Base-by-base conservation (phyloP, 768 basidiomycete species). In the Mrakia hoshinonis region DNA sequence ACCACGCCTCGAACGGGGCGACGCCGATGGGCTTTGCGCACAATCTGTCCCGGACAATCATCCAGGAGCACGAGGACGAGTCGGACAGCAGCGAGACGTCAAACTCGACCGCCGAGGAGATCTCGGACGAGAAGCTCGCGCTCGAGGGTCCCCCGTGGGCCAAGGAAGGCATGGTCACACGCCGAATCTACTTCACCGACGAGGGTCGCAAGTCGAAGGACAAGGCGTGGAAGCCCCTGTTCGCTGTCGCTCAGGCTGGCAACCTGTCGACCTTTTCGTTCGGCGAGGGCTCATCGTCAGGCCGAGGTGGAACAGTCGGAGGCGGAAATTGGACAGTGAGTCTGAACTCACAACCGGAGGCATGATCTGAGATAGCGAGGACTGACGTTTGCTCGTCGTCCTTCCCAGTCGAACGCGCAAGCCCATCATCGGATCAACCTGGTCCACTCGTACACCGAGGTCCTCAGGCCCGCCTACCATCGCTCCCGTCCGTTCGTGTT, bases 251-350 rank as follows among this genome's bases (percentile, higher is more conserved):
- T 36, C 90, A 92, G 74, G 90, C 89, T 75, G 96, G 96, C 66
- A 90, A 95, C 79, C 81, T 99, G 36, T 90, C 87, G 79, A 96
- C 96, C 92, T 98, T 98, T 77, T 87, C 85, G 15, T 99, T 99
- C 81, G 95, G 92, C 61, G 88, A 88, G 39, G 81, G 85, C 70
- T 58, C n/a, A 58, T 70, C 72, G 18, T 73, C 43, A 24, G 69
- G 67, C 11, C 67, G 70, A 3, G 86, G 85, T 1, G 81, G 82
- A n/a, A 86, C 85, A 43, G 83, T 97, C 72, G 96, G 96, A 12
- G 95, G 95, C 67, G 96, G 96, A 2, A 98, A 99, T 76, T 99
- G 96, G 96, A 86, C 97, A 76, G 94, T 96, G 75, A 79, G 92
- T 87, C 15, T 36, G 31, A 31, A 2, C 47, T 62, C 26, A 34